Evolutionary conservation across 2,329 filamentous ascomycete genomes (phyloP).

Genomic region (Chaetoscypha palmicola): DNA sequence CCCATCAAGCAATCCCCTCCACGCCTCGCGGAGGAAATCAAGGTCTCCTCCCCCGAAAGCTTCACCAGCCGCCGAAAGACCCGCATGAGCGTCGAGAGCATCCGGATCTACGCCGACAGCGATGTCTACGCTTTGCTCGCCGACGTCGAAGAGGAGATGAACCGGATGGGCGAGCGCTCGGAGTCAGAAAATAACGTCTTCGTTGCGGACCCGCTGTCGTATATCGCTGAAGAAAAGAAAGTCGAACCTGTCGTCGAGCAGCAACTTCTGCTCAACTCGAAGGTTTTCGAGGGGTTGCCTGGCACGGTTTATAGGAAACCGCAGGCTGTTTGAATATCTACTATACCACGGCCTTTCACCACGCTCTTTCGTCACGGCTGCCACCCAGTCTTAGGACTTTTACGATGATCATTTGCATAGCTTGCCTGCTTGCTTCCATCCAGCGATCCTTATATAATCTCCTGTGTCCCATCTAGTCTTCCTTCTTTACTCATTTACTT

Average conservation of each 20-base stretch:
- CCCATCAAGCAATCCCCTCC: constrained; percentile 38
- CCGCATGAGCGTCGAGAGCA: constrained; percentile 51
- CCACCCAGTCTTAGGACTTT: neutral
- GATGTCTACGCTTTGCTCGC: constrained; percentile 60
- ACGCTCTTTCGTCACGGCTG: neutral
- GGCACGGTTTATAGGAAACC: neutral
- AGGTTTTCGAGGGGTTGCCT: constrained; percentile 5
- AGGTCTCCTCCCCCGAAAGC: constrained; percentile 18
- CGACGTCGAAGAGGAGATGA: constrained; percentile 58
- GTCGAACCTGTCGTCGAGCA: constrained; percentile 6
- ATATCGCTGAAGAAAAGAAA: constrained; percentile 7
- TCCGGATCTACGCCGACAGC: constrained; percentile 60
- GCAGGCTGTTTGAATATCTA: neutral
- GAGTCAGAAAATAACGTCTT: neutral
- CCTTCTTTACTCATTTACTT: no score
- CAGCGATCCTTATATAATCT: no score
- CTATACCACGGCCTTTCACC: neutral
- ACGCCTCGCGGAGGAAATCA: constrained; percentile 20
- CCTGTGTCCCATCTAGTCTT: no score
- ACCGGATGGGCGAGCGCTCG: constrained; percentile 29
- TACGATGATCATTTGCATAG: neutral
- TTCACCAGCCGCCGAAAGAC: constrained; percentile 5
- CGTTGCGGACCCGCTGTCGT: neutral
- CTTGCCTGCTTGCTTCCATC: no score
- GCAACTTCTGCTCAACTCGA: neutral